These are phyloP conservation scores for Orychophragmus violaceus DNA, from an alignment of 345 rosid genomes.

Conservation along the genomic window DNA sequence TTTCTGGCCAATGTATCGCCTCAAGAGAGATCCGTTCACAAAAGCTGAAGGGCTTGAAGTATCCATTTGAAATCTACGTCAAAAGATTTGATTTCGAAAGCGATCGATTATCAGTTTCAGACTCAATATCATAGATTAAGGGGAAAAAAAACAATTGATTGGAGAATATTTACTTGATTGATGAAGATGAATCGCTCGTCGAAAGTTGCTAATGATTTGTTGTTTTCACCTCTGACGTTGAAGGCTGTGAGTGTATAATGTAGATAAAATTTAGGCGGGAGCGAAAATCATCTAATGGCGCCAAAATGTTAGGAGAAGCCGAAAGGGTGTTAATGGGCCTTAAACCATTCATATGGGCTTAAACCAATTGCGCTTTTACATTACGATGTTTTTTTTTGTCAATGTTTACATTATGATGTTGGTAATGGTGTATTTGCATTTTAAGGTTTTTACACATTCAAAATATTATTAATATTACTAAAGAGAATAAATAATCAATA, in stretches of 20 bases:
- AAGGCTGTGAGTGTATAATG: neutral
- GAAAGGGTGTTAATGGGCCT: neutral
- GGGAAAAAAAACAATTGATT: neutral
- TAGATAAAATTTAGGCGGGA: constrained; percentile 19
- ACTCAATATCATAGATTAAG: neutral
- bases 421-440: neutral
- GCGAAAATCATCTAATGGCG: neutral
- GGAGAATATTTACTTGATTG: neutral
- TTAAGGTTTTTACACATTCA: neutral
- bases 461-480: too few relatives aligned
- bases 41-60: constrained; percentile 75
- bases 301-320: neutral
- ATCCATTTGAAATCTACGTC: constrained; percentile 46
- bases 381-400: too few relatives aligned
- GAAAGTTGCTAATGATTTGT: neutral
- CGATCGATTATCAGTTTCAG: neutral
- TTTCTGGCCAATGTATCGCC: constrained; percentile 53
- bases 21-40: constrained; percentile 65
- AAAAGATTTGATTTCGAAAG: neutral
- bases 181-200: constrained; percentile 21
- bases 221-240: neutral
- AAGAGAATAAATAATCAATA: too few relatives aligned
- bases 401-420: too few relatives aligned
- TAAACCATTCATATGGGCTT: neutral
- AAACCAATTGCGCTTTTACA: too few relatives aligned